Base-by-base conservation (phyloP, 2,329 filamentous ascomycete genomes). In the Blastomyces parvus region DNA sequence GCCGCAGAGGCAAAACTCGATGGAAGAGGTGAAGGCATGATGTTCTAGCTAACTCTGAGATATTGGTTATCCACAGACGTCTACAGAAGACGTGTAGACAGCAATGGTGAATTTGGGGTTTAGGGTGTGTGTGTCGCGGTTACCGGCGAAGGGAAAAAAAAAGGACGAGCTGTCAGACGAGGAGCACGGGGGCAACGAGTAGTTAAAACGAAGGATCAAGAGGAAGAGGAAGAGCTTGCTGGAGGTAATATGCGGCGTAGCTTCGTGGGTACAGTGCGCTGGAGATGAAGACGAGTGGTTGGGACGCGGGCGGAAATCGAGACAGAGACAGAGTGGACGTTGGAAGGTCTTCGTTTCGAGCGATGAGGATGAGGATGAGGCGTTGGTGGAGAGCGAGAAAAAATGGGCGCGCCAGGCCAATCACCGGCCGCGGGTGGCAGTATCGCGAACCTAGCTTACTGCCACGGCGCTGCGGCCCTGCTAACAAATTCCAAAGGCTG, bases 1-100 rank as follows among this genome's bases (percentile, higher is more conserved):
- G 89, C 89, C 71, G 89, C 89, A 74, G 89, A 91, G 75, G 89
- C 89, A 79, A 92, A 92, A 82, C 88, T 91, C 70, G 89, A 90
- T 71, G 88, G 86, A 76, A 91, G 84, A 80, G 88, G 87, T 75
- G 86, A 85, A 80, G 88, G 84, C 88, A 91, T 83, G 71, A 69
- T 77, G 70, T 25, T 60, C 7, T 60, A 58, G 46, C 22, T 46
- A n/a, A 22, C 36, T 46, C 14, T n/a, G 22, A 33, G 42, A 46
- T 46, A 33, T 36, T 46, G 13, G 19, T 59, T 30, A 46, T 59
- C 57, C 25, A 59, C 57, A 59, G 40, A 30, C 30, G 57, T 40
- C 55, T 57, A 57, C 14, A 57, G n/a, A 55, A 57, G 33, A 57
- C 55, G 30, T 33, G 33, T 22, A 57, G 55, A 57, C 55, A 59